Evolutionary conservation across 345 rosid species (phyloP).

Genomic region (Populus nigra): DNA sequence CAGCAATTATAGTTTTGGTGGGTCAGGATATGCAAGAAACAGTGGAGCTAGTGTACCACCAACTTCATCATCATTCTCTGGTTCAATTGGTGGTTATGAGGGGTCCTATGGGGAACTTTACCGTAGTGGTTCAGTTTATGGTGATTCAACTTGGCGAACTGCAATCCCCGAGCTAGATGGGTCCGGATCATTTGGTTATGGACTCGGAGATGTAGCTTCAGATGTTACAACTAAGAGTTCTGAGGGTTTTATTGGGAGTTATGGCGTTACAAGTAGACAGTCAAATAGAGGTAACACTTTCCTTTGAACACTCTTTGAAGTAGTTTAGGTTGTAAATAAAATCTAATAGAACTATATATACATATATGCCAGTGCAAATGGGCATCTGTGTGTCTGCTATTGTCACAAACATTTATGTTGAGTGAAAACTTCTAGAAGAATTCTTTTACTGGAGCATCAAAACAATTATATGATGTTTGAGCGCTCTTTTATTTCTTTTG

Average conservation of each 20-base stretch:
- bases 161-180: constrained; percentile 59
- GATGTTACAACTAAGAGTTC: constrained; percentile 60
- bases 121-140: constrained; percentile 57
- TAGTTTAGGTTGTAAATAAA: background rate
- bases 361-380: background rate
- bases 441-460: background rate
- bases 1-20: constrained; percentile 41
- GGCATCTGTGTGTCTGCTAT: background rate
- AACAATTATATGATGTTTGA: background rate
- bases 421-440: background rate
- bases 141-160: constrained; percentile 76
- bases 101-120: constrained; percentile 65
- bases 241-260: constrained; percentile 70
- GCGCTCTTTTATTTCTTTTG: background rate
- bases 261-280: constrained; percentile 69
- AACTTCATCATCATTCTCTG: constrained; percentile 59
- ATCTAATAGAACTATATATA: background rate
- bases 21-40: constrained; percentile 60
- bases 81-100: constrained; percentile 50
- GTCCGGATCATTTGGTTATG: constrained; percentile 63
- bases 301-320: constrained; percentile 2
- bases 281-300: constrained; percentile 70
- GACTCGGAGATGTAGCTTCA: constrained; percentile 57
- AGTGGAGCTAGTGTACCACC: constrained; percentile 44
- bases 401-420: background rate